Evolutionary conservation across 805 yeast genomes (phyloP), one percentile per base, ranked within the genome.

Genomic region (Candida suzukii): DNA sequence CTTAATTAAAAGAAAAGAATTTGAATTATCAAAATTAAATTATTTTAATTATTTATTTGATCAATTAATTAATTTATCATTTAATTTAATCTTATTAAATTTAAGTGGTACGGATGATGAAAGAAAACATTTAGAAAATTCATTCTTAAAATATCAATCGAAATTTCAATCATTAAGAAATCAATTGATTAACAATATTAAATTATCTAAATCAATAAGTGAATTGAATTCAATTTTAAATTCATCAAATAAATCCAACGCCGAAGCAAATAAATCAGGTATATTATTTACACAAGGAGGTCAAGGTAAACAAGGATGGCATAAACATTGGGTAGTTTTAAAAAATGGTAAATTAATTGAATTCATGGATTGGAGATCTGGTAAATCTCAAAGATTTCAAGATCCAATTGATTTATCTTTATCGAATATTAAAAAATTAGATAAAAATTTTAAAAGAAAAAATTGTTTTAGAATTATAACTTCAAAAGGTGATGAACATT

Each of bases 311-410:
- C 74, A 67, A 19, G 82, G 83, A 3, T 88, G 96, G 96, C 95
- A 87, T 58, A 87, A 86, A 52, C 88, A 83, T 57, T 85, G 95
- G 90, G 84, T 88, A 1, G 85, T 80, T 0, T 65, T 87, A 38
- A 71, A 74, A 13, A 74, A 77, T n/a, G 88, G 91, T 2, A 73
- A 70, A 43, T 63, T 88, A 33, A 67, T 70, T 35, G 93, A 87
- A 54, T 87, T 74, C 55, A 71, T 82, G 35, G 88, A 87, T 60
- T 88, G 95, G 93, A 74, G 90, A 50, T 75, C 71, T 42, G 87
- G 87, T 18, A 66, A 68, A 17, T 73, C 71, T 25, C 68, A 78
- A 16, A 76, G 85, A 46, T 31, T 31, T 19, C 73, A 78, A 46
- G 71, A 70, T 18, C 88, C 93, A 3, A 74, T 88, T 13, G 85